These are phyloP conservation scores for Penicillium sp. DNA, from an alignment of 2,329 filamentous ascomycete species.

Conservation along the genomic window DNA sequence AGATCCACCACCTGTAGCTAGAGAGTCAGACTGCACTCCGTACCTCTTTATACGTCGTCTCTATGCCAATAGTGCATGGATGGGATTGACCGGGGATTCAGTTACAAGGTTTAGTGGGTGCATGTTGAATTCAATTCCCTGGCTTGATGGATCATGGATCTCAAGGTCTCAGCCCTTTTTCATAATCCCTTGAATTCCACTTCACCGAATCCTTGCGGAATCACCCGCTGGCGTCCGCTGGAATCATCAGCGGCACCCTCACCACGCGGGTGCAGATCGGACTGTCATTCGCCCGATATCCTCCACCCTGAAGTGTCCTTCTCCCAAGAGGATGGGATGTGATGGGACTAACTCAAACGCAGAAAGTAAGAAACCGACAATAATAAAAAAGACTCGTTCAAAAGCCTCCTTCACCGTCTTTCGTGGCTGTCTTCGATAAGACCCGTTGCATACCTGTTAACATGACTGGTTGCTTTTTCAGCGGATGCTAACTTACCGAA, in stretches of 20 bases:
- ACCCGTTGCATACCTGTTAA: background rate
- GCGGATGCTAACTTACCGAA: background rate
- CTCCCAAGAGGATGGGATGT: background rate
- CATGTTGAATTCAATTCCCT: background rate
- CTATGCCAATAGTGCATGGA: background rate
- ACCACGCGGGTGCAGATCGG: conserved; percentile 24
- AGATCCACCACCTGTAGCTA: too few species aligned
- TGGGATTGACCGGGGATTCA: background rate
- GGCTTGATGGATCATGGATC: too few species aligned
- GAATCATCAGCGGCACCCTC: conserved; percentile 8
- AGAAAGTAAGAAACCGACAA: background rate
- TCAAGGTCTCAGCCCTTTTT: too few species aligned
- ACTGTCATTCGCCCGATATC: conserved; percentile 29
- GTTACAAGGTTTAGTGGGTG: background rate
- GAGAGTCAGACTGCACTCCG: background rate
- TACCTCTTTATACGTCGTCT: background rate
- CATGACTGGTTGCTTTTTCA: background rate
- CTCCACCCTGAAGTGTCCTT: background rate
- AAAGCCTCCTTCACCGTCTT: conserved; percentile 22
- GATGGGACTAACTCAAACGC: background rate
- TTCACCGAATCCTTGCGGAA: background rate
- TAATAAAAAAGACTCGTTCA: background rate
- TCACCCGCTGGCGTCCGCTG: background rate
- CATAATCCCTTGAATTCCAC: background rate
- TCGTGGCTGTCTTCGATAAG: conserved; percentile 3